Evolutionary conservation across 768 basidiomycete species (phyloP), one percentile per base, ranked within the genome.

Genomic region (Scleroderma bovista): DNA sequence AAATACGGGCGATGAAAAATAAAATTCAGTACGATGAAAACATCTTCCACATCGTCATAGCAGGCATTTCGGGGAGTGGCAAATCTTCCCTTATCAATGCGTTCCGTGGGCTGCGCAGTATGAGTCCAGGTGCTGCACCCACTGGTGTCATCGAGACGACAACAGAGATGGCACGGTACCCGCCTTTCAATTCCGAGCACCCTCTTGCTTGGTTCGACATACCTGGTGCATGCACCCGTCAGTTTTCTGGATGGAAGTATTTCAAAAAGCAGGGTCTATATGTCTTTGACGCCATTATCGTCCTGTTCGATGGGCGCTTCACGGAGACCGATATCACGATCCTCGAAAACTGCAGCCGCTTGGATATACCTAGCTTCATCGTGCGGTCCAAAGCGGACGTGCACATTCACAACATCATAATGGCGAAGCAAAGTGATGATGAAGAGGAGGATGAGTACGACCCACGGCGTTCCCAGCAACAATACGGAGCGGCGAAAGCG

Each of bases 81-180:
- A 71, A 71, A 48, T 71, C 70, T 1, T 70, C 70, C 9, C 57
- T 71, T 7, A 60, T 71, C 17, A 70, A 71, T 50, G 61, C 69
- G 3, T 60, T 70, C 41, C 67, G 70, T 5, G 68, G 70, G 9
- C 31, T 70, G 33, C 53, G 51, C 10, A 62, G 54, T 45, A 41
- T 43, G 19, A 39, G 52, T 12, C 9, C 7, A 5, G 56, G 57
- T 15, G 60, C 67, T 15, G 69, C 69, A 3, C 52, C 62, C 1
- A 59, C 60, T 11, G 66, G 64, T 1, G 51, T 67, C 37, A 58
- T 51, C 3, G 66, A 68, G 51, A 70, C 64, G 20, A 69, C 68
- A 4, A 40, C 54, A n/a, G 32, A 38, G 19, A 51, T 63, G 36
- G 19, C 55, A 23, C 51, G 67, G 29, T 71, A 66, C 29, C 44